phyloP scores from a whole-genome alignment of 2,329 filamentous ascomycete genomes.

The Exophiala dermatitidis region DNA sequence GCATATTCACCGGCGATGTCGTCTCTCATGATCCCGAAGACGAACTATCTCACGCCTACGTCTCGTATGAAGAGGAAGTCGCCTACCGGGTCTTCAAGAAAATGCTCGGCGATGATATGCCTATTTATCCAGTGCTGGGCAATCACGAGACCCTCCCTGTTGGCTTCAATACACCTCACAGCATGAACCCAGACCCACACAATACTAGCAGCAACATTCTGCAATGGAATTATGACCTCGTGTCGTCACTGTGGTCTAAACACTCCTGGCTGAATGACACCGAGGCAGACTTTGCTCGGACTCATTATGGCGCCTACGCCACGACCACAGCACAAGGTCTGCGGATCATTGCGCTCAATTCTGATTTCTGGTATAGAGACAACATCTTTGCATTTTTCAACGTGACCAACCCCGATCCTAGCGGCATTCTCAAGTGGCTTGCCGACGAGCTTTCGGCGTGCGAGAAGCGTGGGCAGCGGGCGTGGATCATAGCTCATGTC shows the following conservation, averaged over 20 bases:
- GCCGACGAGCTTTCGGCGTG: conserved; percentile 26
- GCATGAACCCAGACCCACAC: conserved; percentile 16
- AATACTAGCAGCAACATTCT: conserved; percentile 20
- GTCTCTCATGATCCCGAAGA: conserved; percentile 30
- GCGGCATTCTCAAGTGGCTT: conserved; percentile 26
- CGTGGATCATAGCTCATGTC: conserved; percentile 30
- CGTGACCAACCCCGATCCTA: conserved; percentile 26
- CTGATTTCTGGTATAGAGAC: conserved; percentile 28
- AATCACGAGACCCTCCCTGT: conserved; percentile 29
- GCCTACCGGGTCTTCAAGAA: conserved; percentile 29
- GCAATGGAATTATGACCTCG: conserved; percentile 28
- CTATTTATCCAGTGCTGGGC: conserved; percentile 29
- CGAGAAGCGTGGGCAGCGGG: conserved; percentile 25
- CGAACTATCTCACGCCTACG: conserved; percentile 27
- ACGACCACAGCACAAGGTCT: conserved; percentile 28
- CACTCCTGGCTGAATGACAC: conserved; percentile 28
- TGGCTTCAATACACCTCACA: conserved; percentile 25
- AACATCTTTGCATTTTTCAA: conserved; percentile 29
- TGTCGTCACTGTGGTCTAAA: conserved; percentile 24
- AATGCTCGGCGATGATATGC: conserved; percentile 24
- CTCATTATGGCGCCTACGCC: conserved; percentile 26
- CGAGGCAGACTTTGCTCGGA: conserved; percentile 24
- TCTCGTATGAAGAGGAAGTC: conserved; percentile 28
- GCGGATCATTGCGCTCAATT: conserved; percentile 29
- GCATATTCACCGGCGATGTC: conserved; percentile 31